These are phyloP conservation scores for Gossypium lobatum DNA, from an alignment of 441 rosid genomes.

Conservation along the genomic window DNA sequence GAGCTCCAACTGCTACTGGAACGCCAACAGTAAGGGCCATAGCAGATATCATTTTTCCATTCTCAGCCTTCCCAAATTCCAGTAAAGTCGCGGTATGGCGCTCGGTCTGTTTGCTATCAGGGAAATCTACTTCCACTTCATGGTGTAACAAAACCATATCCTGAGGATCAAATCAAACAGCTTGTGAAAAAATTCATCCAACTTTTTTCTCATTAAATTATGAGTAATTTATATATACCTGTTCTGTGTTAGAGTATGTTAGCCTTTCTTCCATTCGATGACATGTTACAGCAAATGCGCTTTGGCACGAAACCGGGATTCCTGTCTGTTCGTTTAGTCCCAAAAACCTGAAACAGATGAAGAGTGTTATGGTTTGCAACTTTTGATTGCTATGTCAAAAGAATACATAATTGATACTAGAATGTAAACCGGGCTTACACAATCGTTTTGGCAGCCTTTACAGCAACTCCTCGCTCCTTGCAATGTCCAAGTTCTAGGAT, in stretches of 20 bases:
- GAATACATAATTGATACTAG: background rate
- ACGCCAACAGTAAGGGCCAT: conserved; percentile 93
- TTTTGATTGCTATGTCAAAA: background rate
- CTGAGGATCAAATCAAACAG: conserved; percentile 29
- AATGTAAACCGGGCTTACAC: conserved; percentile 36
- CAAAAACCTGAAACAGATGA: conserved; percentile 47
- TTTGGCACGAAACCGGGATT: conserved; percentile 60
- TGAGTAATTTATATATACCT: conserved; percentile 35
- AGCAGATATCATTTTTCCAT: conserved; percentile 61
- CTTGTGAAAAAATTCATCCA: background rate
- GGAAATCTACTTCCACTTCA: conserved; percentile 76
- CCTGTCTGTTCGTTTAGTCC: conserved; percentile 59
- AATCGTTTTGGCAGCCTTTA: conserved; percentile 63
- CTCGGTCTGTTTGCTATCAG: conserved; percentile 45
- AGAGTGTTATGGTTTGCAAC: conserved; percentile 2
- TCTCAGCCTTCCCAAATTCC: conserved; percentile 61
- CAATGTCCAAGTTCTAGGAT: conserved; percentile 57
- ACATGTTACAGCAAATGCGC: conserved; percentile 63
- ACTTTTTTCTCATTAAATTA: background rate
- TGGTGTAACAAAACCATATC: conserved; percentile 96
- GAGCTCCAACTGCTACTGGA: conserved; percentile 81
- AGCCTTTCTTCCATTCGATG: conserved; percentile 79
- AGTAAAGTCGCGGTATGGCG: conserved; percentile 62
- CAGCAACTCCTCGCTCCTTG: conserved; percentile 50
- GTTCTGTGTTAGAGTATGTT: conserved; percentile 62